Evolutionary conservation across 1,284 basidiomycete genomes (phyloP), one percentile per base, ranked within the genome.

Genomic region (Volvariella surrecta): DNA sequence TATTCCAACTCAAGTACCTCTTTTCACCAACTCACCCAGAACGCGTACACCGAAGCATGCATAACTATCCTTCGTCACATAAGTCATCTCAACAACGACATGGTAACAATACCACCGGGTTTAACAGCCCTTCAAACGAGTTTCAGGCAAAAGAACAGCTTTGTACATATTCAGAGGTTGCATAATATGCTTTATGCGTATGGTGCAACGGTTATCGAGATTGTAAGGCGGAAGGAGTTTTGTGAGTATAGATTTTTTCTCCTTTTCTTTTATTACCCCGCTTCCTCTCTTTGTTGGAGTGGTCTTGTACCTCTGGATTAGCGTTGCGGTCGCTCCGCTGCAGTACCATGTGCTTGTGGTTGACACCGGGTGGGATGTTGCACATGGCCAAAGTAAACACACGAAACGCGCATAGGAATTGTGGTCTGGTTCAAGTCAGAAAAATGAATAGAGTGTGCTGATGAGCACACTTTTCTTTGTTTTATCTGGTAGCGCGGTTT

Each of bases 111-210:
- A 1, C 82, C 86, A 3, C 62, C 73, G 1, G 65, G 70, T 1
- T 64, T 94, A 35, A 67, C 71, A 1, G 61, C 68, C 1, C 67
- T 94, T 1, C 87, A 92, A 55, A 59, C 69, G 1, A 80, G 78
- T 52, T 76, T 91, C 50, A 70, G 82, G 22, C 66, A 69, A 3
- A 87, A 86, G 61, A 89, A 82, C 37, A 88, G 86, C 41, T 98
- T 98, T 61, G 76, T 85, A 16, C 92, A 98, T 58, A 84, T 98
- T 10, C 79, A 86, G 43, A 74, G 94, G 10, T 67, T 98, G 31
- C 91, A 96, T 56, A 82, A 78, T 45, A 89, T 98, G 76, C 64
- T 95, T 1, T 93, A 91, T 56, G 91, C 90, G 0, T 99, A 99
- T 60, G 89, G 90, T 0, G 88, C 91, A 1, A 92, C 93, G 0